Percentiles rank a stretch among this genome's conserved stretches.
These are phyloP conservation scores for Geotrichum bryndzae DNA, from an alignment of 1,139 yeast genomes.

Conservation along the genomic window DNA sequence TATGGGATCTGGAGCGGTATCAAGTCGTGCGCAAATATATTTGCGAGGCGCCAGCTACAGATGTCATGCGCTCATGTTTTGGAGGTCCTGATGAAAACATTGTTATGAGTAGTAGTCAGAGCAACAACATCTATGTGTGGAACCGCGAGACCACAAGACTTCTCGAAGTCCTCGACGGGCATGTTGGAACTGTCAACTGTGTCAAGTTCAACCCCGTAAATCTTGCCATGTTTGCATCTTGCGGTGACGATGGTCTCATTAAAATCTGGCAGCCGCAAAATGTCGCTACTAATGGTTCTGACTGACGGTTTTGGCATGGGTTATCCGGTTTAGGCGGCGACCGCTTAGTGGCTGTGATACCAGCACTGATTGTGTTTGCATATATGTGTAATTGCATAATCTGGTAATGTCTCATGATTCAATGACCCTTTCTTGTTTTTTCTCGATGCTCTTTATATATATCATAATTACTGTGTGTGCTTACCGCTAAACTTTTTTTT, in stretches of 20 bases:
- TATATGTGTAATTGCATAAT: neutral
- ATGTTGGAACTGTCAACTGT: constrained; percentile 57
- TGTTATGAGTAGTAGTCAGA: constrained; percentile 77
- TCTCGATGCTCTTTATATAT: too few species aligned
- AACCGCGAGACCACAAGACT: constrained; percentile 68
- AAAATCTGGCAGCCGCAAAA: constrained; percentile 15
- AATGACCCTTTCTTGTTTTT: neutral
- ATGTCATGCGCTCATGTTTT: constrained; percentile 71
- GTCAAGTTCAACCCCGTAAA: constrained; percentile 62
- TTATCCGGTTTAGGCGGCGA: neutral
- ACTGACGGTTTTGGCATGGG: neutral
- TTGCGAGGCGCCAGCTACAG: constrained; percentile 49
- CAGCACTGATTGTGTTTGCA: neutral
- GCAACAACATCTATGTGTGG: constrained; percentile 77
- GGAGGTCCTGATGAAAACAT: constrained; percentile 66
- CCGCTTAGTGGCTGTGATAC: neutral
- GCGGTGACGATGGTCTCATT: constrained; percentile 47
- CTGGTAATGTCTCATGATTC: neutral
- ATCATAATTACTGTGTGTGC: too few species aligned
- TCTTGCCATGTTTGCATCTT: constrained; percentile 62
- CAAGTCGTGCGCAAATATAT: constrained; percentile 54
- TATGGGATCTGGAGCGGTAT: constrained; percentile 59
- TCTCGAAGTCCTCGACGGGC: constrained; percentile 59
- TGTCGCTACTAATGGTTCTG: neutral
- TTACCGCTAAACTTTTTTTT: too few species aligned